Evolutionary conservation across 352 stramenopile genomes (phyloP), one percentile per base, ranked within the genome.

Genomic region (Elongisporangium prolatum): DNA sequence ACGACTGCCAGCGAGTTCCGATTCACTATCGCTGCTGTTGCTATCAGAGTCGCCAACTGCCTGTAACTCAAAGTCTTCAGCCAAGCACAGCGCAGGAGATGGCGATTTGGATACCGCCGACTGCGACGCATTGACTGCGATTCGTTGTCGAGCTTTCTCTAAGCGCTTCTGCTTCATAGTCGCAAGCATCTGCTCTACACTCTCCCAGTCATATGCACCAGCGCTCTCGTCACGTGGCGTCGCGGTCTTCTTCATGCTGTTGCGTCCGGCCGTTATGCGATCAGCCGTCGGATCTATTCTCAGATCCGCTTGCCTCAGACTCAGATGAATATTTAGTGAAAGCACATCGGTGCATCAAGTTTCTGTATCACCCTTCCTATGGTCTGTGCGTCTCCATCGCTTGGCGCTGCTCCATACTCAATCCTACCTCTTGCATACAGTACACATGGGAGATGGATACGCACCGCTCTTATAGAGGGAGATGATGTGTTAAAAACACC

Each of bases 11-110:
- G 5, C 8, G 9, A 14, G 18, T 20, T 52, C 18, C 4, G 18
- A 24, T 14, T 52, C 48, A 24, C 14, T 28, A 17, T 21, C 48
- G 34, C 25, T 47, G 37, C n/a, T 54, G 25, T 21, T 65, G 34
- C n/a, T 56, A 22, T 54, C 51, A 11, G 11, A 52, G 48, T 21
- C 44, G 14, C 44, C 24, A n/a, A 14, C 16, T 20, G n/a, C 21
- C 28, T 40, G 1, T 13, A 40, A 13, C 28, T 40, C 28, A 40
- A 40, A 40, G 28, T 40, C 28, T 40, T 13, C 28, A 8, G 28
- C 28, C 28, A 40, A 2, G 9, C 28, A 40, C 1, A 40, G 28
- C 28, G 28, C 8, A 40, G 28, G 4, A 6, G 28, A 40, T 13
- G 28, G 28, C 28, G 28, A 13, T 40, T 40, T 40, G 28, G 9